Conservation (phyloP, 129 eudicot genomes). For the Arctium minus region DNA sequence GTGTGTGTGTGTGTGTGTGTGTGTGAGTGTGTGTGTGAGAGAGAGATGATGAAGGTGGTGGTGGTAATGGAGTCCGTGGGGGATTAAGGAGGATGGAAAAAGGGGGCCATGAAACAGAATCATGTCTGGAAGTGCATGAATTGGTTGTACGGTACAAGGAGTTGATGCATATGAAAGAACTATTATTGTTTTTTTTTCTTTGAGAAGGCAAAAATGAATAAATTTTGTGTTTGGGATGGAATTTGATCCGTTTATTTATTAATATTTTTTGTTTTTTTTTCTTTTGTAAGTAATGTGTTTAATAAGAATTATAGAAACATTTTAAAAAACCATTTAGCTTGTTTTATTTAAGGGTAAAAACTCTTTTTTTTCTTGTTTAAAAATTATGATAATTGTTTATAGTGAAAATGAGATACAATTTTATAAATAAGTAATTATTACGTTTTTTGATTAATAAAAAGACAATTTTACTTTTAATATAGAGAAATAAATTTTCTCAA, state of each 20-base stretch:
- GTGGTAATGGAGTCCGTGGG: slow-evolving; percentile 19
- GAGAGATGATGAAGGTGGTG: slow-evolving; percentile 21
- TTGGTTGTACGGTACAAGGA: slow-evolving; percentile 18
- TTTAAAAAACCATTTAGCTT: too few species aligned
- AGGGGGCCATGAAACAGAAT: slow-evolving; percentile 33
- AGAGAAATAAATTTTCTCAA: too few species aligned
- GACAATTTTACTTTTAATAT: too few species aligned
- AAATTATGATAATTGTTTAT: too few species aligned
- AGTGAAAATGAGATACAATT: too few species aligned
- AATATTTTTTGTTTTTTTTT: background rate
- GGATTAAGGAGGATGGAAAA: slow-evolving; percentile 28
- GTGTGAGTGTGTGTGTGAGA: slow-evolving; percentile 9
- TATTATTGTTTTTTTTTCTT: background rate
- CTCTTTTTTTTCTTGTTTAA: too few species aligned
- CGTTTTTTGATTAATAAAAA: too few species aligned
- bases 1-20: background rate
- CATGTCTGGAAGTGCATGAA: background rate
- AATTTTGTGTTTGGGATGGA: background rate
- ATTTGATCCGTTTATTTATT: background rate
- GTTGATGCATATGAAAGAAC: background rate
- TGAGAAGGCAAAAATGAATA: background rate
- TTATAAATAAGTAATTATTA: too few species aligned
- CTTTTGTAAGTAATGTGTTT: background rate
- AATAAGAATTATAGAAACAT: too few species aligned
- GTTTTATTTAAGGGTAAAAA: too few species aligned